Conservation (phyloP, 768 basidiomycete species). For the Glaciozyma martinii region DNA sequence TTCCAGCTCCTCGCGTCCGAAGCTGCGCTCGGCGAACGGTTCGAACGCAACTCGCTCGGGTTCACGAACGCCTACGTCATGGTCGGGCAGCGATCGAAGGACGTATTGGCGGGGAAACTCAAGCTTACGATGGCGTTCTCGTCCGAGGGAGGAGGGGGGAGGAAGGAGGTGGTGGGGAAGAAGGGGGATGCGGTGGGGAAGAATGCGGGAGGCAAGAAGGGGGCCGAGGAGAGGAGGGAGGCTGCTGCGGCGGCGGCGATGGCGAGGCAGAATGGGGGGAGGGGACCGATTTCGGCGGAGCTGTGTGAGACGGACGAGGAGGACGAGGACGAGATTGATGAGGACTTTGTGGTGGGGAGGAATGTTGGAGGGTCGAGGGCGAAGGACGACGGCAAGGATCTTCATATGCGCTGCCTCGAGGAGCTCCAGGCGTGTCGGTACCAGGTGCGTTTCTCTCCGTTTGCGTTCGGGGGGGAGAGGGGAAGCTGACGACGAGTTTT, state of each 20-base stretch:
- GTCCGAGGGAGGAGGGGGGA: neutral
- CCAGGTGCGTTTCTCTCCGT: neutral
- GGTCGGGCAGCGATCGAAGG: slow-evolving; percentile 5
- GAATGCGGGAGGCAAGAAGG: neutral
- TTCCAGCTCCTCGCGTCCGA: slow-evolving; percentile 52
- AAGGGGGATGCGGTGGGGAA: neutral
- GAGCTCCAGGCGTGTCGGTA: slow-evolving; percentile 11
- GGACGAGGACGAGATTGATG: neutral
- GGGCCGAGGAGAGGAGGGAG: neutral
- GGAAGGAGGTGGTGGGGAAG: neutral
- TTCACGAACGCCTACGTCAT: slow-evolving; percentile 42
- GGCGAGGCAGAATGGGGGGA: neutral
- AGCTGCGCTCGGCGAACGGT: slow-evolving; percentile 49
- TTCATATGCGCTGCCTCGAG: neutral
- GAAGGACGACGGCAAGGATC: neutral
- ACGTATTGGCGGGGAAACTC: slow-evolving; percentile 8
- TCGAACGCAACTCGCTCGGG: slow-evolving; percentile 43
- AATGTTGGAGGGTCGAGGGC: no score
- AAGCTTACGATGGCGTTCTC: neutral
- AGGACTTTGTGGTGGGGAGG: neutral
- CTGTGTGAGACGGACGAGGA: neutral
- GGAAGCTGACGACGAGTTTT: neutral
- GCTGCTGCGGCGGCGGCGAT: neutral
- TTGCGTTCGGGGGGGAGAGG: neutral
- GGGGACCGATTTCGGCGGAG: neutral